Evolutionary conservation across 139 green algal species (phyloP).

Genomic region (Chlamydomonas sp.): DNA sequence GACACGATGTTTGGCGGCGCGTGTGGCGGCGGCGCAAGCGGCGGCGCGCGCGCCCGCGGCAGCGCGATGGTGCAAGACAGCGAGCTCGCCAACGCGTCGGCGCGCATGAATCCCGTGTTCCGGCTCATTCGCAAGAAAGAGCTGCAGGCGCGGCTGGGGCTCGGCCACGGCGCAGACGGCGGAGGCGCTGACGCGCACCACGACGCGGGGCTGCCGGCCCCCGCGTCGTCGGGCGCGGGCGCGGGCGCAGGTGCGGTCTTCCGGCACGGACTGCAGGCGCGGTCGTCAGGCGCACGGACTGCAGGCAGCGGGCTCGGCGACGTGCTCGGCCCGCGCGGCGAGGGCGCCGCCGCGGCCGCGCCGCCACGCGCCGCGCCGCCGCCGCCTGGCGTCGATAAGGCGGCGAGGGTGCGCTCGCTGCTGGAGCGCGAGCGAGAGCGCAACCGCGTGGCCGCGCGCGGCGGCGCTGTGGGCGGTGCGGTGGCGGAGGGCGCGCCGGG

Average conservation of each 20-base stretch:
- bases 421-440: no score
- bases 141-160: constrained; percentile 13
- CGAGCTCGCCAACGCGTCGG: background rate
- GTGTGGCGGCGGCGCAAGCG: background rate
- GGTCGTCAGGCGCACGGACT: background rate
- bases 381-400: no score
- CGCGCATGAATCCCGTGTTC: constrained; percentile 18
- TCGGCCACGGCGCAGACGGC: no score
- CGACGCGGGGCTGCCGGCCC: background rate
- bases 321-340: background rate
- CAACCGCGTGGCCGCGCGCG: no score
- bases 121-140: constrained; percentile 17
- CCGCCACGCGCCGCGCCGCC: no score
- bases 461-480: no score
- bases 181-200: no score
- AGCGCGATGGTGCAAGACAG: constrained; percentile 11
- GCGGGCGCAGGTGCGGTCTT: background rate
- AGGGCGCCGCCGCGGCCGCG: no score
- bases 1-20: no score
- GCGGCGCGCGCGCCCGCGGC: background rate
- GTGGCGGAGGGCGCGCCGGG: no score
- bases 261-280: background rate
- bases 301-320: background rate
- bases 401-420: no score
- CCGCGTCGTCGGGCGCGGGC: background rate